Base-by-base conservation (phyloP, 768 basidiomycete genomes). In the Mycena belliarum region DNA sequence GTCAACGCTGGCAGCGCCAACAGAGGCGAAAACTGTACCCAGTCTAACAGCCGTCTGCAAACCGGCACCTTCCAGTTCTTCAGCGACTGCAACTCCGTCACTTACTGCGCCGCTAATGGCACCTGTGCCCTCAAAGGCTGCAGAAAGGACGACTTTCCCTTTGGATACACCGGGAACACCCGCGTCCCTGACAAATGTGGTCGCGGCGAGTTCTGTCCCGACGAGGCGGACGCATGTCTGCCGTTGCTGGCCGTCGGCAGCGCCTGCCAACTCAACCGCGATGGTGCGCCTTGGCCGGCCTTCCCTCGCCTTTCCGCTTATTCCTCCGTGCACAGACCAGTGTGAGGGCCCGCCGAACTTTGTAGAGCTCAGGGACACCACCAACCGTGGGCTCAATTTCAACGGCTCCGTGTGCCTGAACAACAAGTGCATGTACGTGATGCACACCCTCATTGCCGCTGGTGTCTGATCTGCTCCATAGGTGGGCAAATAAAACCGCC, bases 391-490 rank as follows among this genome's bases (percentile, higher is more conserved):
- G 35, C 81, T 84, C 38, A 89, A 95, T 70, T 75, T 85, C 60
- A 92, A 95, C 66, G 93, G 93, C 26, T 84, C 90, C 4, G 79
- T 94, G 20, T 95, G 94, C 69, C 79, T 96, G 49, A 89, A 92
- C 66, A 87, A 86, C 66, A 70, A 79, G 4, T 95, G 93, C 89
- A 85, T 87, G 92, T 93, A 69, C 35, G 87, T 77, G n/a, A n/a
- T n/a, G 23, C 25, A 8, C 18, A 9, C 46, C 33, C 28, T 59
- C 61, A 9, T 45, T 29, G 9, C 29, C 25, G 16, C 23, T 8
- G 20, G 35, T 20, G 42, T 43, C 28, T 53, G 32, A 60, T n/a
- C 18, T 8, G 18, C 37, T 29, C 37, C 21, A 10, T 60, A 92
- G 91, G 80, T 93, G 83, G 81, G 87, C 93, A 10, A 91, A 95